These are phyloP conservation scores for Mycosphaerella sp. DNA, from an alignment of 2,329 filamentous ascomycete genomes.

Conservation along the genomic window DNA sequence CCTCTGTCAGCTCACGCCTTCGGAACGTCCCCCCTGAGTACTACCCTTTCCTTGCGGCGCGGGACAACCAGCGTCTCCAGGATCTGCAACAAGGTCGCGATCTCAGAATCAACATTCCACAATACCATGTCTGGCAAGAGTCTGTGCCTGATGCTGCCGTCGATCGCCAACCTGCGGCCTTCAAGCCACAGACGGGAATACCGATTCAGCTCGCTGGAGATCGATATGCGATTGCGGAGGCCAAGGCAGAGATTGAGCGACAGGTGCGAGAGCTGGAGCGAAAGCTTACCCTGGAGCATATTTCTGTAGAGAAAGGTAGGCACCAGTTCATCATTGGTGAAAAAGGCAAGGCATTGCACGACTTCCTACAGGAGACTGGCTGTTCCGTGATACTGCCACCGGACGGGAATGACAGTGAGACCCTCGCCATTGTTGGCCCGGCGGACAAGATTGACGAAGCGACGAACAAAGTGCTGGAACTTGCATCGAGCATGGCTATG, in stretches of 20 bases:
- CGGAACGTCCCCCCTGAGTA: conserved; percentile 83
- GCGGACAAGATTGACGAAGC: conserved; percentile 62
- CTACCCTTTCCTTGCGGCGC: conserved; percentile 89
- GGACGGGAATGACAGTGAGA: conserved; percentile 69
- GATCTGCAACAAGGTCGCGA: conserved; percentile 67
- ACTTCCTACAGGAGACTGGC: conserved; percentile 86
- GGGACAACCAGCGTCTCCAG: conserved; percentile 61
- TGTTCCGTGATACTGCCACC: conserved; percentile 81
- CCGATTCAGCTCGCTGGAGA: conserved; percentile 85
- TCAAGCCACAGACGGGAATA: conserved; percentile 64
- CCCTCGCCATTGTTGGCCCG: conserved; percentile 78
- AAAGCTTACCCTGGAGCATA: conserved; percentile 69
- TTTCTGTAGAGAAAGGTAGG: conserved; percentile 75
- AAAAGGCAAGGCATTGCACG: conserved; percentile 68
- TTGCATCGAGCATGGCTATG: conserved; percentile 81
- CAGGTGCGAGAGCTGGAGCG: conserved; percentile 68
- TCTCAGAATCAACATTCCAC: conserved; percentile 74
- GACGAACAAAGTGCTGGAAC: conserved; percentile 76
- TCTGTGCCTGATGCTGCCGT: conserved; percentile 58
- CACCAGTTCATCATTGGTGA: conserved; percentile 95
- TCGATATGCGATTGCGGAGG: conserved; percentile 71
- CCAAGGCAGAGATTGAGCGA: conserved; percentile 72
- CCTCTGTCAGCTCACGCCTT: conserved; percentile 73
- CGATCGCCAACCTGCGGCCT: conserved; percentile 61
- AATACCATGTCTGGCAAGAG: conserved; percentile 68